Evolutionary conservation across 345 rosid genomes (phyloP).

Genomic region (Cardamine resedifolia): DNA sequence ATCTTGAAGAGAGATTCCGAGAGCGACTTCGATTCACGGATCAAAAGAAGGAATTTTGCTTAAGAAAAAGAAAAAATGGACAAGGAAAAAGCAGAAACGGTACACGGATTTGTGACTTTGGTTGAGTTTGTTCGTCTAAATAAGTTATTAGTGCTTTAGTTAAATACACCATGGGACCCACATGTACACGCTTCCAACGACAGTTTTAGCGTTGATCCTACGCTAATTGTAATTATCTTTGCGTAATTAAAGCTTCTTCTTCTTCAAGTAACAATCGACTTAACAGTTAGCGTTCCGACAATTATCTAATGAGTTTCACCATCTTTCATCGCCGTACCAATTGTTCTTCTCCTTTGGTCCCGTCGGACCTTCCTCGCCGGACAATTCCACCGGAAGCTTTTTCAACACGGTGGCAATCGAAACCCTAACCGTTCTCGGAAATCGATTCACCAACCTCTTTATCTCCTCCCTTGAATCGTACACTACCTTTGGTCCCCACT

Average conservation of each 20-base stretch:
- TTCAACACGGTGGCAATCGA: conserved; percentile 41
- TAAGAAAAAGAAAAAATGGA: neutral
- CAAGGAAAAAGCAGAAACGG: conserved; percentile 25
- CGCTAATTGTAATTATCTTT: conserved; percentile 25
- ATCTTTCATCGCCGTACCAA: conserved; percentile 86
- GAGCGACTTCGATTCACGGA: conserved; percentile 5
- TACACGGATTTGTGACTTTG: conserved; percentile 29
- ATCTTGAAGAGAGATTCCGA: neutral
- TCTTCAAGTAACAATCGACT: neutral
- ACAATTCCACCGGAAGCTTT: conserved; percentile 65
- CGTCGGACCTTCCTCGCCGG: conserved; percentile 82
- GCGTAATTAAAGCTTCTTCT: conserved; percentile 5
- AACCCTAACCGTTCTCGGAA: conserved; percentile 48
- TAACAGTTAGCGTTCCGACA: neutral
- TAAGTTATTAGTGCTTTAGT: neutral
- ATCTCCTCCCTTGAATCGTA: conserved; percentile 63
- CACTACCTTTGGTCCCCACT: conserved; percentile 74
- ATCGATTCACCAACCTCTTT: conserved; percentile 46
- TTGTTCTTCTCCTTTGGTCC: conserved; percentile 96
- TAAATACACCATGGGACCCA: conserved; percentile 24
- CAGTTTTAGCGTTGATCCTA: conserved; percentile 28
- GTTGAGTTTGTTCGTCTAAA: conserved; percentile 33
- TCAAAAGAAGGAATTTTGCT: conserved; percentile 12
- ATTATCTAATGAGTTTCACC: conserved; percentile 35
- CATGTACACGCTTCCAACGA: conserved; percentile 26